Evolutionary conservation across 225 moss, liverwort and hornwort species (phyloP).

Genomic region (Bryum argenteum): DNA sequence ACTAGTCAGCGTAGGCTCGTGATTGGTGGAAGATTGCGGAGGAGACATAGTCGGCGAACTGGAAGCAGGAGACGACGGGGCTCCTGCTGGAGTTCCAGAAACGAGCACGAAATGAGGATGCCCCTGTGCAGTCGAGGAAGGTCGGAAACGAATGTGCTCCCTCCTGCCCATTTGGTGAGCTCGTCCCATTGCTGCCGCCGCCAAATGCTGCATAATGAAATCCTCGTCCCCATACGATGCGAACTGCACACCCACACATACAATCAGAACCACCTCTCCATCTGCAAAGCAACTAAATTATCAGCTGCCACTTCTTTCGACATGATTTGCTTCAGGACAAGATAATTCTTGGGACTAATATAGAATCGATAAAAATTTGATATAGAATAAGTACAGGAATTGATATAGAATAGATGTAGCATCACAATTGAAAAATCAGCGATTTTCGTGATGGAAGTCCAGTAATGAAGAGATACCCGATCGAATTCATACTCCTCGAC

Average conservation of each 20-base stretch:
- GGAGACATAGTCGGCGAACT: conserved; percentile 54
- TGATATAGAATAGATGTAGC: no score
- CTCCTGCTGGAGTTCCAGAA: conserved; percentile 51
- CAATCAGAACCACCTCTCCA: conserved; percentile 17
- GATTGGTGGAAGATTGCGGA: conserved; percentile 36
- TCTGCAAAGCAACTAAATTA: conserved; percentile 1
- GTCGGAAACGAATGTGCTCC: conserved; percentile 57
- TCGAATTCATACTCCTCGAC: conserved; percentile 70
- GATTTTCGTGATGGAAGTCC: neutral
- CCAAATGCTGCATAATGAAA: conserved; percentile 72
- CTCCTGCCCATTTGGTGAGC: conserved; percentile 60
- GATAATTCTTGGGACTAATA: neutral
- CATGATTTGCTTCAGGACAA: neutral
- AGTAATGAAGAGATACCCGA: conserved; percentile 40
- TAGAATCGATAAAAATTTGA: no score
- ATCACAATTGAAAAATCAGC: neutral
- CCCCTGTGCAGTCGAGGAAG: conserved; percentile 49
- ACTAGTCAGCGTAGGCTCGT: conserved; percentile 43
- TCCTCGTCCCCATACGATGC: conserved; percentile 67
- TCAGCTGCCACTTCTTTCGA: conserved; percentile 6
- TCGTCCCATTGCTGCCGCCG: conserved; percentile 63
- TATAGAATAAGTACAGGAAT: no score
- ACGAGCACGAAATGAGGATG: conserved; percentile 56
- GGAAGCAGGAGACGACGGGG: conserved; percentile 50
- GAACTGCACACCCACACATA: conserved; percentile 54